Base-by-base conservation (phyloP, 169 alveolate genomes). In the Plasmodium vivax region DNA sequence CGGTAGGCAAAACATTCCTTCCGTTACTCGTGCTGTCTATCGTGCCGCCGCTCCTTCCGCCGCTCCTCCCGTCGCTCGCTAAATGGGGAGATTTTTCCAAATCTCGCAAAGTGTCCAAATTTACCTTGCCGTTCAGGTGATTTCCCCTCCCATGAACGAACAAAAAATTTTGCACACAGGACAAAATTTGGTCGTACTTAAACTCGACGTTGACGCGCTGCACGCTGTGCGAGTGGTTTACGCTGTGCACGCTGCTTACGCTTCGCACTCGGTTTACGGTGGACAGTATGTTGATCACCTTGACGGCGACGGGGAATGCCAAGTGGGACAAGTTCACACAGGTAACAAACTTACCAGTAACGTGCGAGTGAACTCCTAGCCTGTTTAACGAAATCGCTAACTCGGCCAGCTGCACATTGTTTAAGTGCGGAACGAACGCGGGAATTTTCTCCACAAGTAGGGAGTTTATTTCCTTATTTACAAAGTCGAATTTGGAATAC, bases 321-420 rank as follows among this genome's bases (percentile, higher is more conserved):
- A 90, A 71, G n/a, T 47, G 82, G 73, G 58, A 34, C 43, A 90
- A 81, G 62, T 90, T 82, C 19, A 90, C 91, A 51, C 81, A 45
- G 7, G 94, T 62, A 90, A 80, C 81, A 90, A 58, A 79, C 34
- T 79, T 81, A 80, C 43, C 72, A 32, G 82, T 90, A 0, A 47
- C 41, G 82, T 81, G 41, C 8, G 58, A 34, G 73, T 81, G 82
- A 32, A 90, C 71, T 27, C 74, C 51, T 62, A 90, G 82, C 47
- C 58, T 90, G 47, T 90, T 43, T 51, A 90, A 80, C 23, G 94
- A 90, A 41, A 90, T 90, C 23, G 73, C 32, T 47, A 90, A 62
- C 34, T 90, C 94, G 19, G 94, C 74, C 19, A 90, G 73, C 38
- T 90, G 94, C 0, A 90, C 62, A 90, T 90, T 90, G 7, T 30